Percentiles rank a stretch among this genome's conserved stretches.
Evolutionary conservation across 257 asterid genomes (phyloP).

Genomic region (Solanum appendiculatum): DNA sequence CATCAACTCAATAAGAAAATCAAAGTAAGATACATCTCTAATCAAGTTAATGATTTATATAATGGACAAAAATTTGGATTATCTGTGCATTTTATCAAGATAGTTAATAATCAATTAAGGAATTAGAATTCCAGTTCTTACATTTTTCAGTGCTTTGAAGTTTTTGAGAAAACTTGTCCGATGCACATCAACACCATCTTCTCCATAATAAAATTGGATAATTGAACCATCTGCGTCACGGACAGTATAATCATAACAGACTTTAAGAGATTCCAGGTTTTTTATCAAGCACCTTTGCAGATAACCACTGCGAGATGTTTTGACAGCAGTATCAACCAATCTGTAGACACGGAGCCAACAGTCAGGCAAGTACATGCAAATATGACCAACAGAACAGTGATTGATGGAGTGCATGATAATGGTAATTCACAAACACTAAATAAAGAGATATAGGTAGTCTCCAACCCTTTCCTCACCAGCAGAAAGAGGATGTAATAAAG

Average conservation of each 20-base stretch:
- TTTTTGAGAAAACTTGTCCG: slow-evolving; percentile 77
- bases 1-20: not conserved
- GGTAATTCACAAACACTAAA: not conserved
- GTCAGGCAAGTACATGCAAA: slow-evolving; percentile 4
- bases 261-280: slow-evolving; percentile 89
- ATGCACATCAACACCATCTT: slow-evolving; percentile 93
- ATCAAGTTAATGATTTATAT: not conserved
- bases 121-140: slow-evolving; percentile 17
- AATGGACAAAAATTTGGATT: not conserved
- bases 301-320: slow-evolving; percentile 99
- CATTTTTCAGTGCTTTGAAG: slow-evolving; percentile 72
- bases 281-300: slow-evolving; percentile 82
- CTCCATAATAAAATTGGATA: slow-evolving; percentile 85
- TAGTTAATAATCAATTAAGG: not conserved
- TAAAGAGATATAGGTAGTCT: not conserved
- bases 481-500: not conserved
- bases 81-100: not conserved
- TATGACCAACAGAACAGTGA: not conserved
- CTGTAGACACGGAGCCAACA: slow-evolving; percentile 26
- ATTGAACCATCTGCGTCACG: slow-evolving; percentile 98
- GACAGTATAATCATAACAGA: slow-evolving; percentile 82
- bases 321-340: slow-evolving; percentile 96
- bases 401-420: not conserved
- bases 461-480: not conserved
- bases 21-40: slow-evolving; percentile 1